These are phyloP conservation scores for Cytospora piceae DNA, from an alignment of 2,329 filamentous ascomycete genomes.

Conservation along the genomic window DNA sequence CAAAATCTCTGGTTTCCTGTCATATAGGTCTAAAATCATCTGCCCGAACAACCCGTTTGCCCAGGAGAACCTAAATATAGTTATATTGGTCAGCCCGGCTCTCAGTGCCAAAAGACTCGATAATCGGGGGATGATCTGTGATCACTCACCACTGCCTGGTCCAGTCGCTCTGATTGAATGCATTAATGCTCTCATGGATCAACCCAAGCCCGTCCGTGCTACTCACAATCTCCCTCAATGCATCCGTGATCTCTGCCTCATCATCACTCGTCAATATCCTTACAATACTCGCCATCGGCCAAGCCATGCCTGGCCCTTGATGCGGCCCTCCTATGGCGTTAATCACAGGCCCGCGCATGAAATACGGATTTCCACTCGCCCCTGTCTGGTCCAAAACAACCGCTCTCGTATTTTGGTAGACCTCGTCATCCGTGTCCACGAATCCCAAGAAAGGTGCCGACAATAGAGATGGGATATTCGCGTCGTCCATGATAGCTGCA, in stretches of 20 bases:
- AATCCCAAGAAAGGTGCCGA: constrained; percentile 66
- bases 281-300: constrained; percentile 86
- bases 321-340: constrained; percentile 58
- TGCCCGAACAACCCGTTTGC: constrained; percentile 89
- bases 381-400: constrained; percentile 60
- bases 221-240: constrained; percentile 67
- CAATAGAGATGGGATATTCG: constrained; percentile 67
- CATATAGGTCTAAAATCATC: constrained; percentile 75
- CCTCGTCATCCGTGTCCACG: constrained; percentile 56
- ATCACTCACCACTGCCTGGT: constrained; percentile 47
- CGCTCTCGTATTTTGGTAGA: constrained; percentile 74
- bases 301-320: constrained; percentile 69
- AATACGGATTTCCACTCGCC: constrained; percentile 73
- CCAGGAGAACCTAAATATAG: constrained; percentile 75
- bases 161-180: constrained; percentile 55
- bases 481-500: constrained; percentile 66
- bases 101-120: not conserved
- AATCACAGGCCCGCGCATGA: constrained; percentile 56
- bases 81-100: constrained; percentile 19
- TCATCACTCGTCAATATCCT: constrained; percentile 77
- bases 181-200: constrained; percentile 80
- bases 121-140: not conserved
- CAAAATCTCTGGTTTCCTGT: constrained; percentile 64
- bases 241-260: constrained; percentile 72
- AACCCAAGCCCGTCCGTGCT: constrained; percentile 74